phyloP scores from a whole-genome alignment of 2,329 filamentous ascomycete genomes.

The Penicillium sp. region DNA sequence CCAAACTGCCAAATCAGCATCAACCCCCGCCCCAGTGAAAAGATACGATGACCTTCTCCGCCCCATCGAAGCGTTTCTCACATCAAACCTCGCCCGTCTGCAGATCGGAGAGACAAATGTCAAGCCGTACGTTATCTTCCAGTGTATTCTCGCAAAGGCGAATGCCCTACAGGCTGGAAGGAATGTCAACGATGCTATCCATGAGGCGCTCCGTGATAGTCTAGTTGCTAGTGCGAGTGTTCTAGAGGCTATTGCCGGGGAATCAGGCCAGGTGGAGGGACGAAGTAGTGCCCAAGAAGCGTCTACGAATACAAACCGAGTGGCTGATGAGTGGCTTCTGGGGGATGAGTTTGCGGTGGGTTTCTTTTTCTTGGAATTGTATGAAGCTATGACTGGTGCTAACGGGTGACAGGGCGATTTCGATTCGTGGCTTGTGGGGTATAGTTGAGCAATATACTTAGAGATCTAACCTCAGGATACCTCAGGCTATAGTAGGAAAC shows the following conservation, averaged over 20 bases:
- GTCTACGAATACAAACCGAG: neutral
- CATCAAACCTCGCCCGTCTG: neutral
- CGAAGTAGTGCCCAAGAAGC: neutral
- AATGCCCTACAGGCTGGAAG: neutral
- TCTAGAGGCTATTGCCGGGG: neutral
- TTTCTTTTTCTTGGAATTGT: neutral
- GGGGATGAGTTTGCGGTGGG: neutral
- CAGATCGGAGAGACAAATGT: neutral
- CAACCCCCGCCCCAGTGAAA: neutral
- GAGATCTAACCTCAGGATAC: neutral
- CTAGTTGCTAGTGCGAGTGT: neutral
- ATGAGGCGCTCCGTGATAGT: neutral
- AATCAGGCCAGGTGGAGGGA: neutral
- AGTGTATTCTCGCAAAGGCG: neutral
- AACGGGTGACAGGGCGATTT: neutral
- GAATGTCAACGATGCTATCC: neutral
- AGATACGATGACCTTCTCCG: neutral
- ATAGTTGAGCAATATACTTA: neutral
- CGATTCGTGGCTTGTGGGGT: neutral
- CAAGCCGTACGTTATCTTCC: neutral
- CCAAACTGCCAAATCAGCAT: neutral
- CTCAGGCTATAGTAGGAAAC: no score
- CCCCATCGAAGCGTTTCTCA: neutral
- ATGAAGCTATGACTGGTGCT: neutral
- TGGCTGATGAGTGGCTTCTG: neutral